Evolutionary conservation across 2,329 filamentous ascomycete species (phyloP).

Genomic region (Dactylella cylindrospora): DNA sequence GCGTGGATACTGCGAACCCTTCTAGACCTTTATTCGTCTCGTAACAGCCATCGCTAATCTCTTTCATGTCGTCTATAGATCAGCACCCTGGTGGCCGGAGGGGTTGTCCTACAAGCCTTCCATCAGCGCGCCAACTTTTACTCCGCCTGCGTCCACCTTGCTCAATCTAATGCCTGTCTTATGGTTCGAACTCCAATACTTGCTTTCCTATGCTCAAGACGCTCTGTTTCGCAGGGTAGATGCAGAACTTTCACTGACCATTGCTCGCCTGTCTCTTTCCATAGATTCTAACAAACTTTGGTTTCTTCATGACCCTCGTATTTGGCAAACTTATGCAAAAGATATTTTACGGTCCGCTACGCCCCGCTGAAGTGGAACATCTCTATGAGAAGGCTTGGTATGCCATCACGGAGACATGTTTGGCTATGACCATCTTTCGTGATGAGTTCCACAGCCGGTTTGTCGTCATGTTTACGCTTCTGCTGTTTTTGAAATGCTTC

Average conservation of each 20-base stretch:
- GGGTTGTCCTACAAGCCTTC: constrained; percentile 85
- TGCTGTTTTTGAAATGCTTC: constrained; percentile 95
- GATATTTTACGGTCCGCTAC: constrained; percentile 83
- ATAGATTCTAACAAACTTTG: constrained; percentile 86
- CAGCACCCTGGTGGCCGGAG: constrained; percentile 79
- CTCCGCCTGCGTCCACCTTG: constrained; percentile 92
- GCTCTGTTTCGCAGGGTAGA: no score
- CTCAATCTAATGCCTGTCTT: constrained; percentile 92
- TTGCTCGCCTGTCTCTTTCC: constrained; percentile 23
- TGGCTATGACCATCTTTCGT: constrained; percentile 97
- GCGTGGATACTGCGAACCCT: neutral
- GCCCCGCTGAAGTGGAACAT: constrained; percentile 93
- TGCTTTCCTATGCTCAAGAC: constrained; percentile 4
- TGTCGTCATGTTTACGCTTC: constrained; percentile 88
- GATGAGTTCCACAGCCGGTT: constrained; percentile 95
- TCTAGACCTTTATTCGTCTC: neutral
- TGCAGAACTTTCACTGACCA: neutral
- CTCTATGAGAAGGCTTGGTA: constrained; percentile 98
- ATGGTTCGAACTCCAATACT: constrained; percentile 63
- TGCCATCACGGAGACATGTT: constrained; percentile 90
- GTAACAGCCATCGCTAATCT: constrained; percentile 32
- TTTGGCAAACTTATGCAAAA: constrained; percentile 86
- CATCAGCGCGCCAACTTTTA: constrained; percentile 97
- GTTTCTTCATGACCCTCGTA: constrained; percentile 75
- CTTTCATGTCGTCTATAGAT: constrained; percentile 56